Base-by-base conservation (phyloP, 345 rosid genomes). In the Clarkia xantiana region DNA sequence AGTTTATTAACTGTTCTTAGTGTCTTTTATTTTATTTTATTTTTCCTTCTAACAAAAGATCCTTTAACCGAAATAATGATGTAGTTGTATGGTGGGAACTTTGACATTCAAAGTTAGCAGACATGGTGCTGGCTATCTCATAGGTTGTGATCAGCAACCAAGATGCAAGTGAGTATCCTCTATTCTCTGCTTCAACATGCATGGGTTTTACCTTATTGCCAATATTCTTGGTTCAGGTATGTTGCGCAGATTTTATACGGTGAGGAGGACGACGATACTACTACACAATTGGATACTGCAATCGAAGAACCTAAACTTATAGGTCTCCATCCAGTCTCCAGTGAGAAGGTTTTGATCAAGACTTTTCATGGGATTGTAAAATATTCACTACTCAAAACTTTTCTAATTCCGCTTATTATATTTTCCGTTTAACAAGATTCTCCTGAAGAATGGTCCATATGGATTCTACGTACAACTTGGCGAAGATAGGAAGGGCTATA, bases 381-480 rank as follows among this genome's bases (percentile, higher is more conserved):
- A 4, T 46, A 18, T 16, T 46, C 12, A 14, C 9, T 29, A 29
- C 36, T 29, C 9, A 14, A 44, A 12, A 15, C 17, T n/a, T 19
- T 43, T n/a, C 22, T 15, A 16, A 18, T 48, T 3, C 18, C 40
- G 11, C 40, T 50, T 18, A 47, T 42, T 20, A 3, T 49, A 29
- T 45, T 42, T 42, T 25, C 16, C 44, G 3, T 18, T 15, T 25
- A 44, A 53, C 42, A 74, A 91, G 98, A 57, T 86, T 73, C 68
- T 91, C 55, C 66, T 91, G 53, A 91, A 84, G 79, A 81, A 67
- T 53, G 98, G 98, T 57, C 98, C 98, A 36, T 91, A 86, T 56
- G 98, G 98, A 65, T 50, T 47, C 68, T 86, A 91, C 57, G 74
- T 91, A 56, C 98, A 91, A 70, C 95, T 91, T 53, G 96, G 96